These are phyloP conservation scores for Aegilops longissima DNA, from an alignment of 176 grass and related monocot species.

Conservation along the genomic window DNA sequence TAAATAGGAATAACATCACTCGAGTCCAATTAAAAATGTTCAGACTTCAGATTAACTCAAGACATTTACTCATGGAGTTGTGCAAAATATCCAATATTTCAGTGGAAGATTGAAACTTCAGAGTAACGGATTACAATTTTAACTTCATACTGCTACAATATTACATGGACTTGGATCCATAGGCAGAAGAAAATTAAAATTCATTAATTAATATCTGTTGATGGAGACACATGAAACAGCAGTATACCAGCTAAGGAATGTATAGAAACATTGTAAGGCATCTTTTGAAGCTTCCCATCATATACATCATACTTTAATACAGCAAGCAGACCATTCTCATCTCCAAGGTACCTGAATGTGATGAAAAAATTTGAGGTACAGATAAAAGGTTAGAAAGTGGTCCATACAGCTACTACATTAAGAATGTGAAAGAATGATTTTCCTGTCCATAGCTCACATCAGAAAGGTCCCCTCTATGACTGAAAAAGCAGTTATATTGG, in stretches of 20 bases:
- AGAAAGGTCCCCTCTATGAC: conserved; percentile 68
- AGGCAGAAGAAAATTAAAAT: conserved; percentile 14
- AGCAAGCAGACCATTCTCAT: conserved; percentile 90
- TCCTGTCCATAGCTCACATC: conserved; percentile 57
- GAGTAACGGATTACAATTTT: background rate
- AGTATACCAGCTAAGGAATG: conserved; percentile 54
- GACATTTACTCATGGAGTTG: conserved; percentile 7
- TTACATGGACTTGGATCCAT: background rate
- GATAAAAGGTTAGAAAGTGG: conserved; percentile 8
- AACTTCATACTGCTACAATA: background rate
- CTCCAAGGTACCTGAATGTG: conserved; percentile 83
- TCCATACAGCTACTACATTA: background rate
- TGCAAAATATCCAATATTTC: conserved; percentile 13
- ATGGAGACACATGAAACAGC: conserved; percentile 14
- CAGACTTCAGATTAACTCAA: conserved; percentile 13
- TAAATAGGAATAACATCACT: background rate
- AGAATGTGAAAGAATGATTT: background rate
- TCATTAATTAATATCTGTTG: background rate
- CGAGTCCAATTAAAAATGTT: background rate
- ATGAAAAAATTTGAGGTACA: conserved; percentile 20
- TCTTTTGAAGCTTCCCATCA: conserved; percentile 78
- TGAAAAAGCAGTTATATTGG: conserved; percentile 91
- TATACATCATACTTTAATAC: conserved; percentile 80
- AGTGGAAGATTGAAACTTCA: background rate
- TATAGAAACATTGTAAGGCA: conserved; percentile 75